A percentile compares a stretch with the other conserved stretches of the same genome.
These are phyloP conservation scores for Alternaria infectoria DNA, from an alignment of 2,329 filamentous ascomycete species.

Conservation along the genomic window DNA sequence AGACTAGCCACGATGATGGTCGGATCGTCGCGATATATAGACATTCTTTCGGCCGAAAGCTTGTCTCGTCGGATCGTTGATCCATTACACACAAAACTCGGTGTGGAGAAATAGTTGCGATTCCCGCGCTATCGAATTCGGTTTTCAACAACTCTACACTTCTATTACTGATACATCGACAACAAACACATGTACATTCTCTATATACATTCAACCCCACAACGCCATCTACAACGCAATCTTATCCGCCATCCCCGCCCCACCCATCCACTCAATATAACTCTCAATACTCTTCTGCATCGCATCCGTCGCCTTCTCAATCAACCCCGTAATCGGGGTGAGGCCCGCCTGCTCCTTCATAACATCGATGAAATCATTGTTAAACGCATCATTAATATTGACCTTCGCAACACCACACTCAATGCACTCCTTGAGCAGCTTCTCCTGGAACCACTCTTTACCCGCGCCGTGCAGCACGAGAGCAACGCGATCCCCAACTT, in stretches of 20 bases:
- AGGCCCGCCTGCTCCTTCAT: constrained; percentile 58
- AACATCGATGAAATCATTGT: constrained; percentile 57
- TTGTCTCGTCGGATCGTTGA: neutral
- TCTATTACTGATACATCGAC: neutral
- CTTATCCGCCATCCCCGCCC: constrained; percentile 42
- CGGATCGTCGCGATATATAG: neutral
- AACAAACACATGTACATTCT: neutral
- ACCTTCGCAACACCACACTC: constrained; percentile 62
- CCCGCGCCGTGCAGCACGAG: constrained; percentile 66
- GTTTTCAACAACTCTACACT: neutral
- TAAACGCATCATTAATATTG: constrained; percentile 67
- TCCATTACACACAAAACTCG: neutral
- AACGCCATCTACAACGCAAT: constrained; percentile 5
- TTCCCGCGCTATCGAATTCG: neutral
- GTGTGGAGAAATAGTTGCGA: neutral
- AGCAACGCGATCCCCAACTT: constrained; percentile 57
- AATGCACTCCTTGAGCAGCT: constrained; percentile 62
- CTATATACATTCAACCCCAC: neutral
- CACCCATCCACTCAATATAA: constrained; percentile 61
- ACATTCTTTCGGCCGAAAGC: neutral
- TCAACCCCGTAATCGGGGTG: constrained; percentile 59
- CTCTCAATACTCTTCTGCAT: constrained; percentile 64
- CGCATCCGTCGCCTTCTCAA: constrained; percentile 61
- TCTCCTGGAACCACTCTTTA: constrained; percentile 57
- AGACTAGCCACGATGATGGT: neutral